A percentile compares a stretch with the other conserved stretches of the same genome.
Conservation (phyloP, 768 basidiomycete genomes). For the Lentinula boryana region DNA sequence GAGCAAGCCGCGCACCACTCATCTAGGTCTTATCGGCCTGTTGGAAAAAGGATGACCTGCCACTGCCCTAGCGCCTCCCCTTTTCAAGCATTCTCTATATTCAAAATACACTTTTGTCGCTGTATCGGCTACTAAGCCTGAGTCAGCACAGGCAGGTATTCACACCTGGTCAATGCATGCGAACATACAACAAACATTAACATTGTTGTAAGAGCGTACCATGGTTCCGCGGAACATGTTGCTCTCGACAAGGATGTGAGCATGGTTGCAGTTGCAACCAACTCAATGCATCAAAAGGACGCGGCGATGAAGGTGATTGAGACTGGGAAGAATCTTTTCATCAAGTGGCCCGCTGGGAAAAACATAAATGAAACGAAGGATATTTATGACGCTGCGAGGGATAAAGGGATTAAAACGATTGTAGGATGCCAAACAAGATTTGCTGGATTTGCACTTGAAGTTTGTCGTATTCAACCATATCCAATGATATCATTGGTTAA, state of each 20-base stretch:
- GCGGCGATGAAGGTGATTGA: constrained; percentile 26
- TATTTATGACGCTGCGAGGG: constrained; percentile 23
- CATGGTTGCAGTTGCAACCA: constrained; percentile 29
- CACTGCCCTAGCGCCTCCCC: not conserved
- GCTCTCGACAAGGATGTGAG: constrained; percentile 30
- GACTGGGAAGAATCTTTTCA: constrained; percentile 30
- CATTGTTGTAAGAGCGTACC: not conserved
- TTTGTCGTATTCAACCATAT: not conserved
- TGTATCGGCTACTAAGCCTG: not conserved
- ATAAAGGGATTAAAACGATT: constrained; percentile 21
- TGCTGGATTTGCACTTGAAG: constrained; percentile 20
- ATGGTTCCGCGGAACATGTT: constrained; percentile 11
- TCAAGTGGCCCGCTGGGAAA: constrained; percentile 33
- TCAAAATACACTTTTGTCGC: constrained; percentile 6
- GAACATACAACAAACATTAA: not conserved
- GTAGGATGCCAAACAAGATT: constrained; percentile 27
- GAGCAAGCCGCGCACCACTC: not conserved
- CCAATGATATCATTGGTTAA: not conserved
- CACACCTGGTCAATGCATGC: not conserved
- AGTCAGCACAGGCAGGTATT: constrained; percentile 1
- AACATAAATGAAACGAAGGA: constrained; percentile 23
- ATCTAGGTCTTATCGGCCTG: not conserved
- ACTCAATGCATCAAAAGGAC: constrained; percentile 21
- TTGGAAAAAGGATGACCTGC: not conserved
- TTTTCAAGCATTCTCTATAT: not conserved